Evolutionary conservation across 768 basidiomycete species (phyloP), one percentile per base, ranked within the genome.

Genomic region (Hericium erinaceus): DNA sequence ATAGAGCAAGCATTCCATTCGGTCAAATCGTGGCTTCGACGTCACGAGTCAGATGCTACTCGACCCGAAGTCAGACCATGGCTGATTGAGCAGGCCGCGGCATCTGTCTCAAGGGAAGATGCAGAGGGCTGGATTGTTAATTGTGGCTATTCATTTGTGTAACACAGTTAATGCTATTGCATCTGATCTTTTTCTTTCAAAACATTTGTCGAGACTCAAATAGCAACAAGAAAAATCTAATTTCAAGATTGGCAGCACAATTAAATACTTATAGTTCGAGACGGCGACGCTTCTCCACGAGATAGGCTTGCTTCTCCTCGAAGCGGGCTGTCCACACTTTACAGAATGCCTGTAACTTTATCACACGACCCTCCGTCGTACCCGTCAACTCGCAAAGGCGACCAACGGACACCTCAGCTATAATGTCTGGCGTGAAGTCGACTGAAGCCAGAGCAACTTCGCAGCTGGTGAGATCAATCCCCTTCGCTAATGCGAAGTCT

Each of bases 1-100:
- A 74, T 71, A 58, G 72, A 74, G 58, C 66, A 73, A 54, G 61
- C 62, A 38, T 73, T 73, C 51, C 66, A 63, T 18, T 67, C 55
- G 54, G 61, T 72, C 51, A 72, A 73, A 57, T 50, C 63, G 10
- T 70, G 64, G 55, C 67, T 72, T 18, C 66, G 64, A 7, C 57
- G 66, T 5, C 62, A 71, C 57, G 67, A 62, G 46, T 22, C 18
- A 15, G 50, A 39, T 13, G 58, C 55, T 9, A 33, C 54, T 15
- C 49, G 50, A 46, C 52, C 52, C 3, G 54, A 57, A 26, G 48
- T 46, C 18, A 28, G 56, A 11, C 61, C 61, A 24, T 63, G 61
- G 59, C 39, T 61, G 39, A 60, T 60, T 39, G 37, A 60, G 11
- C 59, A 54, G 38, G 59, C 59, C 2, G 28, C 44, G 1, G 26